phyloP scores from a whole-genome alignment of 2,329 filamentous ascomycete species.

The Aspergillus thermomutatus region DNA sequence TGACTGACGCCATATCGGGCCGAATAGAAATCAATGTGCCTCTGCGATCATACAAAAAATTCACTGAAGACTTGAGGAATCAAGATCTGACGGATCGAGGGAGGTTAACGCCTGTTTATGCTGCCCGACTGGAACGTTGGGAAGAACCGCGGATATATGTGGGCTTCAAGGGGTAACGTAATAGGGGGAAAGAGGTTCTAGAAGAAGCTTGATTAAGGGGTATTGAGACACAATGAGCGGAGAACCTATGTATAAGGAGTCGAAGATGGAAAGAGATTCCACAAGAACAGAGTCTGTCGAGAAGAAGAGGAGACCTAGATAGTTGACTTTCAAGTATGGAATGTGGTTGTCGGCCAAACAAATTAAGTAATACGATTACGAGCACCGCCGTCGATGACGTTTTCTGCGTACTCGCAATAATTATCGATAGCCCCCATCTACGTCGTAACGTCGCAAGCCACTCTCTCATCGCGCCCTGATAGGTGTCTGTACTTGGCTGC shows the following conservation, averaged over 20 bases:
- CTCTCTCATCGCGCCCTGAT: background rate
- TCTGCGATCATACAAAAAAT: background rate
- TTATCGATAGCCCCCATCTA: background rate
- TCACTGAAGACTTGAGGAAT: background rate
- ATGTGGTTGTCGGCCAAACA: slow-evolving; percentile 19
- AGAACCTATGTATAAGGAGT: background rate
- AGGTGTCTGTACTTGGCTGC: background rate
- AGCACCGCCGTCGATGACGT: slow-evolving; percentile 24
- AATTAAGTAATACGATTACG: slow-evolving; percentile 2
- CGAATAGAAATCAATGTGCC: background rate
- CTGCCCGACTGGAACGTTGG: background rate
- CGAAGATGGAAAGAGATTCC: background rate
- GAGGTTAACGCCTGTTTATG: background rate
- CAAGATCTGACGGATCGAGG: background rate
- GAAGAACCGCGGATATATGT: background rate
- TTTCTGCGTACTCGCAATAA: slow-evolving; percentile 10
- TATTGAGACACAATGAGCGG: background rate
- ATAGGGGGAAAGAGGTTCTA: background rate
- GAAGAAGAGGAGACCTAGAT: slow-evolving; percentile 5
- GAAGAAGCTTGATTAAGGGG: background rate
- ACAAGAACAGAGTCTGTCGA: background rate
- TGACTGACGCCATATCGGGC: slow-evolving; percentile 78
- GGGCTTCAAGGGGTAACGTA: background rate
- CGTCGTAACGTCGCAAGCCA: background rate
- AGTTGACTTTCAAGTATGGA: slow-evolving; percentile 11